Evolutionary conservation across 116 monocot genomes (phyloP).

Genomic region (Cymodocea nodosa): DNA sequence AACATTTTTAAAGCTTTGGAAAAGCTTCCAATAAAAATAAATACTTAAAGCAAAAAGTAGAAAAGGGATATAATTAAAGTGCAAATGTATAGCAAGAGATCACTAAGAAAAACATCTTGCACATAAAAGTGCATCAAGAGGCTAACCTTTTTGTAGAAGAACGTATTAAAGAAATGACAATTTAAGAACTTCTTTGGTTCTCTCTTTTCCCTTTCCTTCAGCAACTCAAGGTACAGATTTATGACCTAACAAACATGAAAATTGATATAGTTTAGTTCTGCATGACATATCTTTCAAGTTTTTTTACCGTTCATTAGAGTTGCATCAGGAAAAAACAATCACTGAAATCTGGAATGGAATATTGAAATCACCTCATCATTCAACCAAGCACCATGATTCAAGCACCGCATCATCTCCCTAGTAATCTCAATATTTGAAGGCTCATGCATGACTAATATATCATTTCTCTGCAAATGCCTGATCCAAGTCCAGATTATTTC

Average conservation of each 20-base stretch:
- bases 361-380: constrained; percentile 64
- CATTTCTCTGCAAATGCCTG: constrained; percentile 17
- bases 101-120: neutral
- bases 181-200: constrained; percentile 56
- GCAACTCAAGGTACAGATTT: constrained; percentile 73
- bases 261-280: neutral
- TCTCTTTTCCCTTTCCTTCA: constrained; percentile 86
- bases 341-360: neutral
- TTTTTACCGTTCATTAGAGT: neutral
- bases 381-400: constrained; percentile 56
- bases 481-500: constrained; percentile 3
- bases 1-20: too few species aligned
- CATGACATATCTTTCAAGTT: neutral
- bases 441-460: constrained; percentile 40
- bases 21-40: too few species aligned
- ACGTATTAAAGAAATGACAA: constrained; percentile 91
- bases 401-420: constrained; percentile 59
- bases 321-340: too few species aligned
- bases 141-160: constrained; percentile 79
- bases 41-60: too few species aligned
- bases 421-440: constrained; percentile 67
- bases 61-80: too few species aligned
- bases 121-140: neutral
- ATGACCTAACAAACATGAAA: constrained; percentile 56
- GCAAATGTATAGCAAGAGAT: neutral